phyloP scores from a whole-genome alignment of 1,139 yeast species.

The Suhomyces terraborum region DNA sequence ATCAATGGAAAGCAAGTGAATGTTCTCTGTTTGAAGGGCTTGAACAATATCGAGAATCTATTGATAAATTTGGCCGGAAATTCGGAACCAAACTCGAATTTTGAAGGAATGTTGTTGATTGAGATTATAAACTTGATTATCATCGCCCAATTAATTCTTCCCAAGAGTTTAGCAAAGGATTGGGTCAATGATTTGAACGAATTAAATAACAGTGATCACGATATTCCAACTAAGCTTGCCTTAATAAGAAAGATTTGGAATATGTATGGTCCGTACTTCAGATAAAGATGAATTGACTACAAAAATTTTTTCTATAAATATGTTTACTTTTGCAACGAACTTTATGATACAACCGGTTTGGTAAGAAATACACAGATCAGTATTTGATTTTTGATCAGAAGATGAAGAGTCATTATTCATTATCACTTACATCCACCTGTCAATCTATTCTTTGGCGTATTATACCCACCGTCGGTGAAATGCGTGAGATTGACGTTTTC shows the following conservation, averaged over 20 bases:
- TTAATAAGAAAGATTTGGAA: constrained; percentile 58
- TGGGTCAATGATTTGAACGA: constrained; percentile 62
- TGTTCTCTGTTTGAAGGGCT: constrained; percentile 48
- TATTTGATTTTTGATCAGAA: constrained; percentile 5
- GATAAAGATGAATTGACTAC: constrained; percentile 16
- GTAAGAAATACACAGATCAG: constrained; percentile 10
- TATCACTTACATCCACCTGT: constrained; percentile 19
- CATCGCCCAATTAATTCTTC: constrained; percentile 50
- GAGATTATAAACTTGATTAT: constrained; percentile 58
- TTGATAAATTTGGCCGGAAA: constrained; percentile 29
- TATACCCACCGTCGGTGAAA: constrained; percentile 70
- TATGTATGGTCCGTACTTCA: constrained; percentile 47
- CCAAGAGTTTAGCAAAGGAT: constrained; percentile 45
- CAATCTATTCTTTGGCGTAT: constrained; percentile 55
- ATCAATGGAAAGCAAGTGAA: constrained; percentile 44
- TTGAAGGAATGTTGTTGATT: constrained; percentile 56
- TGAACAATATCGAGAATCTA: constrained; percentile 61
- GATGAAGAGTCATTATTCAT: constrained; percentile 11
- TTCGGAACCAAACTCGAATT: constrained; percentile 14
- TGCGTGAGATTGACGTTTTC: constrained; percentile 60
- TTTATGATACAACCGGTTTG: constrained; percentile 11
- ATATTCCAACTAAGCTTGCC: constrained; percentile 37
- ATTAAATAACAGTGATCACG: constrained; percentile 36
- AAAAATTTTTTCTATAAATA: constrained; percentile 5
- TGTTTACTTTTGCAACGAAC: constrained; percentile 3